Base-by-base conservation (phyloP, 129 eudicot genomes). In the Calendula officinalis region DNA sequence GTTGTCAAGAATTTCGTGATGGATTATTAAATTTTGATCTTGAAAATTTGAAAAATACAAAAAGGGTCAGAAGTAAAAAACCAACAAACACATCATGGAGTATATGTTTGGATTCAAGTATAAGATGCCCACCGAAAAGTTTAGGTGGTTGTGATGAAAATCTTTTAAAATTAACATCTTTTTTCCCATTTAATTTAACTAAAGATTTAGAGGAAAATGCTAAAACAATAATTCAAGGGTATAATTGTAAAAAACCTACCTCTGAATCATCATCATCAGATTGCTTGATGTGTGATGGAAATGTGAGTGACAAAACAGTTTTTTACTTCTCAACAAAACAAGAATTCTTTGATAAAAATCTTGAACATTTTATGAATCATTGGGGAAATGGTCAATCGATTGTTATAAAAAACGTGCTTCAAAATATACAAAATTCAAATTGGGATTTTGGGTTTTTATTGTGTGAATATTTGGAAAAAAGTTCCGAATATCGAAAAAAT, bases 331-430 rank as follows among this genome's bases (percentile, higher is more conserved):
- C 85, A 4, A 75, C 79, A 8, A 39, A 62, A 13, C 71, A 71
- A 49, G 83, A 68, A 65, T 80, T 80, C 42, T 70, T 45, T n/a
- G 81, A 72, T 39, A 75, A 74, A 42, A 65, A 67, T 55, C 82
- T 88, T 60, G 66, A 66, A 49, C 96, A 91, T 68, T 88, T 87
- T 52, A 86, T 75, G 73, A 75, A 69, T 35, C 98, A 88, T 72
- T 91, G 98, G 98, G 80, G 73, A 34, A 72, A 75, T 52, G 94
- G 96, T 45, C 91, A 88, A 16, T 91, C 95, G 5, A 57, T 91
- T 51, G 56, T 84, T 53, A 80, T 88, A 34, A 82, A 79, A 8
- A 72, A 81, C 11, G 76, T 83, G 56, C 63, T 88, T 39, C 67
- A 57, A 17, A 39, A 60, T 68, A 66, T 54, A 34, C 62, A 75